A percentile compares a stretch with the other conserved stretches of the same genome.
Conservation (phyloP, 345 rosid genomes). For the Lagerstroemia speciosa region DNA sequence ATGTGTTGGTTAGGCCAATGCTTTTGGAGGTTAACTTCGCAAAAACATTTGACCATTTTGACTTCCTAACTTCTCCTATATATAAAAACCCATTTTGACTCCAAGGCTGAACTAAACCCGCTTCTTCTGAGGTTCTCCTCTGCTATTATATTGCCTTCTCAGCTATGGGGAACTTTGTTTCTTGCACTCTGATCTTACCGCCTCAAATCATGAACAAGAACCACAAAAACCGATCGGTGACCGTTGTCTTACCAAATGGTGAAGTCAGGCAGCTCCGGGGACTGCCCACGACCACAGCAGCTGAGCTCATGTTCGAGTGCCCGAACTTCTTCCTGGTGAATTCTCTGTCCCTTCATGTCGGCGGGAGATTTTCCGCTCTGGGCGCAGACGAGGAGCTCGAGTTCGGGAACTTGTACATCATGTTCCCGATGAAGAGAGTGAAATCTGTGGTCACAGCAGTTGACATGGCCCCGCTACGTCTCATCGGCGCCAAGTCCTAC, state of each 20-base stretch:
- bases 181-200: slow-evolving; percentile 23
- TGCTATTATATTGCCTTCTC: not conserved
- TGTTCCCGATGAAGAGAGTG: slow-evolving; percentile 47
- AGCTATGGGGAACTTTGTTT: slow-evolving; percentile 45
- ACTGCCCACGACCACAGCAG: slow-evolving; percentile 24
- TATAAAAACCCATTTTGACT: not conserved
- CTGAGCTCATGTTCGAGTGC: slow-evolving; percentile 56
- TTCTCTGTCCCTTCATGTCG: slow-evolving; percentile 38
- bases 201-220: slow-evolving; percentile 24
- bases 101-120: not conserved
- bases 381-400: slow-evolving; percentile 53
- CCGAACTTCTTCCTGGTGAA: slow-evolving; percentile 41
- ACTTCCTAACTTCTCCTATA: not conserved
- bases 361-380: slow-evolving; percentile 45
- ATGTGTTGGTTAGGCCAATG: not conserved
- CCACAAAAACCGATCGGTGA: slow-evolving; percentile 18
- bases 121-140: not conserved
- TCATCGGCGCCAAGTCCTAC: slow-evolving; percentile 16
- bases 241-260: slow-evolving; percentile 46
- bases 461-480: slow-evolving; percentile 43
- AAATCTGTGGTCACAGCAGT: slow-evolving; percentile 34
- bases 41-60: not conserved
- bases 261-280: slow-evolving; percentile 38
- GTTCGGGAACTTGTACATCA: slow-evolving; percentile 36
- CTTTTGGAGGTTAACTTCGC: slow-evolving; percentile 1